Base-by-base conservation (phyloP, 176 grass and related monocot genomes). In the Oryza meyeriana region DNA sequence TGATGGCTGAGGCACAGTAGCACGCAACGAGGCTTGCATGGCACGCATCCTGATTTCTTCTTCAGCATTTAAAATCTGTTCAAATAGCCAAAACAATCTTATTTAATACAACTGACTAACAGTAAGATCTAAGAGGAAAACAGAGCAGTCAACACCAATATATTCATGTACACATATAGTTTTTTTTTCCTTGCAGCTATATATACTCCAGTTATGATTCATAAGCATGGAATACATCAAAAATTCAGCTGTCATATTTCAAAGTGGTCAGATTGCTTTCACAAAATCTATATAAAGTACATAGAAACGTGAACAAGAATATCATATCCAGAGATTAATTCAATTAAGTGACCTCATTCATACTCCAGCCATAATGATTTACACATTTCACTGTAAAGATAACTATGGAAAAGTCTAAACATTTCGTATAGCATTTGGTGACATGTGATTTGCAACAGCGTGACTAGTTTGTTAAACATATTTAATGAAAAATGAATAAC, bases 41-140 rank as follows among this genome's bases (percentile, higher is more conserved):
- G 34, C 92, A n/a, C 87, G 89, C 11, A 61, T 88, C 88, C 85
- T 94, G 62, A 99, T 89, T 84, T 99, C 96, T 86, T 95, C 96
- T 88, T 99, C 93, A 1, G 93, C 91, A 77, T 95, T 93, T 77
- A 95, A 86, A 76, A 99, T 91, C 92, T 98, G 85, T 55, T 61
- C 66, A 84, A 83, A 41, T 70, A 85, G 31, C 11, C 42, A 88
- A 84, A 64, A 34, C 17, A 81, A 71, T 66, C 4, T 8, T 28
- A 62, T 35, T 38, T 41, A 45, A 7, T 79, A n/a, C n/a, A 39
- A 57, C 16, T 82, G 20, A 33, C 10, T 17, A 61, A 12, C 10
- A 77, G 42, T 22, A 64, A 76, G 42, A 61, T 79, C 12, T 69
- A 42, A 13, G 2, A 73, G 61, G 31, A 87, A 76, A 76, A 47